Evolutionary conservation across 179 eudicot genomes (phyloP).

Genomic region (Carnegiea gigantea): DNA sequence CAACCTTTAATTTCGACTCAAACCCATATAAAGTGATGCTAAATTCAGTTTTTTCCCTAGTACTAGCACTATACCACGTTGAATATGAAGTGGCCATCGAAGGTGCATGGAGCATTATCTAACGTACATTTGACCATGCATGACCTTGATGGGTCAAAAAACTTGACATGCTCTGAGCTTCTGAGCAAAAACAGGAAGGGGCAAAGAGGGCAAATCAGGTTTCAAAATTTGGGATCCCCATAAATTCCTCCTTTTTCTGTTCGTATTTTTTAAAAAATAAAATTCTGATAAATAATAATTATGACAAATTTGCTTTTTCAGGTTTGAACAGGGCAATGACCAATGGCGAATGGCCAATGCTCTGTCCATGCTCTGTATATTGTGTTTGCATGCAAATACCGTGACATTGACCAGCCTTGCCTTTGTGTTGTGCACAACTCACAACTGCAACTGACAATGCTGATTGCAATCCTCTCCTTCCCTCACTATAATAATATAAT

Average conservation of each 20-base stretch:
- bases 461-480: background rate
- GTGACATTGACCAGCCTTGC: background rate
- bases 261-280: background rate
- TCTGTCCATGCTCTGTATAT: background rate
- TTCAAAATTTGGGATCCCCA: background rate
- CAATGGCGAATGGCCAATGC: background rate
- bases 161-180: too few species aligned
- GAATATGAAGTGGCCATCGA: background rate
- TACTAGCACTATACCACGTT: background rate
- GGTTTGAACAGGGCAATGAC: background rate
- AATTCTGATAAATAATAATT: too few species aligned
- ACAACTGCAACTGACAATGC: conserved; percentile 6
- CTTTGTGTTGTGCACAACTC: background rate
- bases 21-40: background rate
- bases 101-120: background rate
- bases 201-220: background rate
- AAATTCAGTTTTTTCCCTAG: background rate
- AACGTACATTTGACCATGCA: background rate
- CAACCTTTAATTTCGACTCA: background rate
- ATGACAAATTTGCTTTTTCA: background rate
- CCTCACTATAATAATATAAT: too few species aligned
- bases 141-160: background rate
- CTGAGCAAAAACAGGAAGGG: too few species aligned
- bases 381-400: background rate
- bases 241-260: background rate